Evolutionary conservation across 2,329 filamentous ascomycete genomes (phyloP).

Genomic region (Moelleriella libera): DNA sequence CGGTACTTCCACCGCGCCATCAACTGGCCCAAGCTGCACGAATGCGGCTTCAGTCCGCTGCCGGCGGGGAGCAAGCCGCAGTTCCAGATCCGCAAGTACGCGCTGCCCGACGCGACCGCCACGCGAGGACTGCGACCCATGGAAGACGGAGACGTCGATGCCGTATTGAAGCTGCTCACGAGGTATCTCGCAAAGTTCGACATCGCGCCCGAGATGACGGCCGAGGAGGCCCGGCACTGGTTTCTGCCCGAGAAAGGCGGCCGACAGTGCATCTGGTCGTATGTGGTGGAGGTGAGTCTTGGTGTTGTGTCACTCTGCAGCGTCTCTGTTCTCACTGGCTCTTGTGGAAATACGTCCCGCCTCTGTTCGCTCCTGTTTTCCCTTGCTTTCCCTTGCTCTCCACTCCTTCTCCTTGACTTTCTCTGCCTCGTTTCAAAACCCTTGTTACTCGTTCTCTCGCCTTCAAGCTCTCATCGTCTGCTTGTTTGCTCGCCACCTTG

Average conservation of each 20-base stretch:
- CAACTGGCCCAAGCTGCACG: constrained; percentile 92
- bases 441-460: background rate
- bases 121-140: constrained; percentile 69
- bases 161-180: constrained; percentile 59
- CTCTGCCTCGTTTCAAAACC: background rate
- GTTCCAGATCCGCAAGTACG: constrained; percentile 76
- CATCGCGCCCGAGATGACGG: constrained; percentile 67
- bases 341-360: background rate
- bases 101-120: constrained; percentile 58
- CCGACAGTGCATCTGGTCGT: constrained; percentile 85
- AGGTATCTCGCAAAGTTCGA: constrained; percentile 71
- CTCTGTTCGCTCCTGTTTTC: background rate
- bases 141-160: constrained; percentile 62
- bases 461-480: too few relatives aligned
- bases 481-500: background rate
- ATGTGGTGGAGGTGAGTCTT: constrained; percentile 64
- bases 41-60: constrained; percentile 84
- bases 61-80: constrained; percentile 71
- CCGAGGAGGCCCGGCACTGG: constrained; percentile 80
- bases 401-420: background rate
- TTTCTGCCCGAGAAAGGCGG: constrained; percentile 50
- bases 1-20: constrained; percentile 90
- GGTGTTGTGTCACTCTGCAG: too few relatives aligned
- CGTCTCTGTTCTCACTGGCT: too few relatives aligned
- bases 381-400: background rate